These are phyloP conservation scores for Lasiodiplodia hormozganensis DNA, from an alignment of 2,329 filamentous ascomycete genomes.

Conservation along the genomic window DNA sequence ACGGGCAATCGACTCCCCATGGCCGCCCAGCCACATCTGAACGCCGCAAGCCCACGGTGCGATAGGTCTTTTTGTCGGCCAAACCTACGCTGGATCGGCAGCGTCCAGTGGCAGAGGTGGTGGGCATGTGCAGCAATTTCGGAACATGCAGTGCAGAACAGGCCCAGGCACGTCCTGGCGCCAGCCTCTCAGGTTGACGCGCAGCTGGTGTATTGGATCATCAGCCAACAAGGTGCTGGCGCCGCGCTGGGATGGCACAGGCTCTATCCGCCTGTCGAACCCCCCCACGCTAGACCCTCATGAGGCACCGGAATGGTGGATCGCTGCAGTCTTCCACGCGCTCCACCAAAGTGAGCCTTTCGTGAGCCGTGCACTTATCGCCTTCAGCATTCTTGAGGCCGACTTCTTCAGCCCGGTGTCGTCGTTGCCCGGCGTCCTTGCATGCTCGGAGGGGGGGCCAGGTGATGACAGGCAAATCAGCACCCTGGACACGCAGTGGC, in stretches of 20 bases:
- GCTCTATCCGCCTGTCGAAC: slow-evolving; percentile 21
- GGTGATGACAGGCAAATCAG: slow-evolving; percentile 14
- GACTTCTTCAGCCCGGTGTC: slow-evolving; percentile 5
- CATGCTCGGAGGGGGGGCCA: neutral
- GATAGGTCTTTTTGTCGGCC: slow-evolving; percentile 24
- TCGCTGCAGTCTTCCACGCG: slow-evolving; percentile 22
- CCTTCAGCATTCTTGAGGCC: slow-evolving; percentile 2
- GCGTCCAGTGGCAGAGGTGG: slow-evolving; percentile 2
- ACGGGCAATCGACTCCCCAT: neutral
- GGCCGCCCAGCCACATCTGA: slow-evolving; percentile 8
- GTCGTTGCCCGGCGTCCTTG: slow-evolving; percentile 8
- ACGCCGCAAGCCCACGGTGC: slow-evolving; percentile 4
- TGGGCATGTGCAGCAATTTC: slow-evolving; percentile 26
- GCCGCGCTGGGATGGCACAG: slow-evolving; percentile 20
- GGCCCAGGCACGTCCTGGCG: slow-evolving; percentile 24
- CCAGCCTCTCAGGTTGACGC: slow-evolving; percentile 26
- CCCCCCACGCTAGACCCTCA: slow-evolving; percentile 20
- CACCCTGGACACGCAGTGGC: slow-evolving; percentile 15
- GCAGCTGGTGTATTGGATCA: slow-evolving; percentile 27
- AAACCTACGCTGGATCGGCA: slow-evolving; percentile 20
- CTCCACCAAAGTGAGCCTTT: neutral
- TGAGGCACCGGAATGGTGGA: slow-evolving; percentile 16
- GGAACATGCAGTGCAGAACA: slow-evolving; percentile 21
- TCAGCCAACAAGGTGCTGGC: slow-evolving; percentile 21
- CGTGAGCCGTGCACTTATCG: neutral